These are phyloP conservation scores for Paraurostyla sp. DNA, from an alignment of 73 alveolate genomes.

Conservation along the genomic window DNA sequence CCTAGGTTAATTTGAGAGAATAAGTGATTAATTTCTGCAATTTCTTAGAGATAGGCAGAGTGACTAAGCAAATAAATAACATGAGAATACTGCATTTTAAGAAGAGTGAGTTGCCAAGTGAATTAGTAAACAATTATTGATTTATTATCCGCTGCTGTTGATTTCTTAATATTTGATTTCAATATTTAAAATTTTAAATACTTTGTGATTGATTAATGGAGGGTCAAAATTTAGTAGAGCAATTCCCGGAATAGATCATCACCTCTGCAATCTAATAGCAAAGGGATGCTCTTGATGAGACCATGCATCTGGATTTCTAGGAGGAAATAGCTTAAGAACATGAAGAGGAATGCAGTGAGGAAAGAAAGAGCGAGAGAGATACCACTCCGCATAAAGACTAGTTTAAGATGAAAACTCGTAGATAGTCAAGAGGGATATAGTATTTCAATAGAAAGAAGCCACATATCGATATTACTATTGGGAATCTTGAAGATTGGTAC, in stretches of 20 bases:
- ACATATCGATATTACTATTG: conserved; percentile 1
- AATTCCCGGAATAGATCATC: too few species aligned
- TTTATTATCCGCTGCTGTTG: neutral
- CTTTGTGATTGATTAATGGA: neutral
- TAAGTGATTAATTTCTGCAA: neutral
- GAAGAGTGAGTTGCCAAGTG: conserved; percentile 40
- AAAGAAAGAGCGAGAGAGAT: neutral
- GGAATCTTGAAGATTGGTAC: conserved; percentile 22
- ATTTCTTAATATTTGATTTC: neutral
- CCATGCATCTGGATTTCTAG: too few species aligned
- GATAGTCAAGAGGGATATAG: conserved; percentile 9
- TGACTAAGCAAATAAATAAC: conserved; percentile 29
- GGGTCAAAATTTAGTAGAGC: too few species aligned
- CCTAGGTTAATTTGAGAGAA: neutral
- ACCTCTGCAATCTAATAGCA: too few species aligned
- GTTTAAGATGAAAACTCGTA: neutral
- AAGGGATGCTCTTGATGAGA: too few species aligned
- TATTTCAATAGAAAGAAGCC: conserved; percentile 44
- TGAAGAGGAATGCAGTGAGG: neutral
- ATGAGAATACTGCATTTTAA: conserved; percentile 19
- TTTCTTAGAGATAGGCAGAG: conserved; percentile 42
- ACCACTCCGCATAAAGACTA: neutral
- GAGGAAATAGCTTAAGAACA: too few species aligned
- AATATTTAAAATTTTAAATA: too few species aligned
- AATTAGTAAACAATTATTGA: conserved; percentile 23